Evolutionary conservation across 352 stramenopile genomes (phyloP).

Genomic region (Phytopythium aichiense): DNA sequence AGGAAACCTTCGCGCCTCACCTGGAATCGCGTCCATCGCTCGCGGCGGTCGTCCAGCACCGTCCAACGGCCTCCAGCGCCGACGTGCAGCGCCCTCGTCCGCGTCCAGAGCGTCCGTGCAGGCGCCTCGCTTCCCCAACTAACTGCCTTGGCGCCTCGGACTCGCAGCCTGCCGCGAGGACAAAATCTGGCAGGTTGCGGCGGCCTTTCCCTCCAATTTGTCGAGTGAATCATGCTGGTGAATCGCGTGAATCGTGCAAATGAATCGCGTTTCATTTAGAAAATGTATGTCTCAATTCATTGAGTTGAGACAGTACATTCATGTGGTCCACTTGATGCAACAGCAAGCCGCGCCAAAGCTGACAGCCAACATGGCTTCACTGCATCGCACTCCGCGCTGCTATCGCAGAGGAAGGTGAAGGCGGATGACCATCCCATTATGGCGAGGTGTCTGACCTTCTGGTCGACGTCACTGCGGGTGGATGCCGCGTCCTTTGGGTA

Average conservation of each 20-base stretch:
- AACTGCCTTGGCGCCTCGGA: neutral
- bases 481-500: conserved; percentile 7
- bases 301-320: conserved; percentile 25
- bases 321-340: neutral
- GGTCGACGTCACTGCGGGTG: neutral
- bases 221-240: conserved; percentile 5
- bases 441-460: too few species aligned
- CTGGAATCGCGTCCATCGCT: neutral
- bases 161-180: neutral
- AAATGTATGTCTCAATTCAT: conserved; percentile 60
- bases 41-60: neutral
- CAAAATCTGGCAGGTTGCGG: conserved; percentile 5
- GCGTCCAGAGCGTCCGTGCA: neutral
- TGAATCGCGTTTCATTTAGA: conserved; percentile 28
- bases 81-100: neutral
- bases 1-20: neutral
- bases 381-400: neutral
- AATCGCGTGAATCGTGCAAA: conserved; percentile 4
- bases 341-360: too few species aligned
- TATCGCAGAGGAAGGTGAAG: too few species aligned
- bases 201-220: conserved; percentile 9
- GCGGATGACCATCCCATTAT: too few species aligned
- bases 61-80: neutral
- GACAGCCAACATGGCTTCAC: conserved; percentile 5
- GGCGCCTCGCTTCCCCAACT: neutral